Conservation (phyloP, 441 rosid species). For the Aquilaria agallochum region DNA sequence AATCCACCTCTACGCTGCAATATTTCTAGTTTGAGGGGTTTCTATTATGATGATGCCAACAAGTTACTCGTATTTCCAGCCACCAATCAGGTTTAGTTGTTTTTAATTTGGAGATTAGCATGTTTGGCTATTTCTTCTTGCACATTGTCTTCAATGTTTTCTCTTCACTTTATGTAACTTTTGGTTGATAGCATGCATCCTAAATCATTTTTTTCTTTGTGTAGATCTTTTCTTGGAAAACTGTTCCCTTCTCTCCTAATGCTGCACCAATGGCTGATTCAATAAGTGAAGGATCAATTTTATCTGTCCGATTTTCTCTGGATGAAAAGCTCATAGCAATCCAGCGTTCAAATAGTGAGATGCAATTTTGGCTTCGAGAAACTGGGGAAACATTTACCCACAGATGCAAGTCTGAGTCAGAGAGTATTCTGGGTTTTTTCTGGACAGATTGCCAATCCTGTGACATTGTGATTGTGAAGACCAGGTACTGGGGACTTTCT, state of each 20-base stretch:
- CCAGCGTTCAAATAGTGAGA: constrained; percentile 69
- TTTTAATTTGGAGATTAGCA: constrained; percentile 13
- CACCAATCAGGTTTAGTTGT: constrained; percentile 54
- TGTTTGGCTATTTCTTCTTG: not conserved
- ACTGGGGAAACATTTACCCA: constrained; percentile 59
- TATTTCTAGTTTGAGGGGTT: constrained; percentile 64
- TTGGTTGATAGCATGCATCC: constrained; percentile 2
- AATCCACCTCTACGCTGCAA: constrained; percentile 66
- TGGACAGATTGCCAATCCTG: constrained; percentile 94
- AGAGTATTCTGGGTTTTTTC: constrained; percentile 85
- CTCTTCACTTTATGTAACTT: not conserved
- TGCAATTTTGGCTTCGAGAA: constrained; percentile 77
- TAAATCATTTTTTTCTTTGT: constrained; percentile 4
- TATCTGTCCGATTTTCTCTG: constrained; percentile 74
- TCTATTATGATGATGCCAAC: constrained; percentile 90
- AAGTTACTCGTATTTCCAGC: constrained; percentile 62
- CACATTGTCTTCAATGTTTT: not conserved
- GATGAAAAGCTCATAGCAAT: constrained; percentile 78
- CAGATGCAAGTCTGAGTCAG: constrained; percentile 71
- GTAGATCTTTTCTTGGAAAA: constrained; percentile 88
- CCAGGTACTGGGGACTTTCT: constrained; percentile 50
- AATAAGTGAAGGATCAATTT: constrained; percentile 75
- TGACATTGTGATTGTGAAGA: constrained; percentile 84
- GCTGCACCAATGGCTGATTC: constrained; percentile 66
- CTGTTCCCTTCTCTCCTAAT: constrained; percentile 56